phyloP scores from a whole-genome alignment of 768 basidiomycete genomes.

The Lactarius vividus region DNA sequence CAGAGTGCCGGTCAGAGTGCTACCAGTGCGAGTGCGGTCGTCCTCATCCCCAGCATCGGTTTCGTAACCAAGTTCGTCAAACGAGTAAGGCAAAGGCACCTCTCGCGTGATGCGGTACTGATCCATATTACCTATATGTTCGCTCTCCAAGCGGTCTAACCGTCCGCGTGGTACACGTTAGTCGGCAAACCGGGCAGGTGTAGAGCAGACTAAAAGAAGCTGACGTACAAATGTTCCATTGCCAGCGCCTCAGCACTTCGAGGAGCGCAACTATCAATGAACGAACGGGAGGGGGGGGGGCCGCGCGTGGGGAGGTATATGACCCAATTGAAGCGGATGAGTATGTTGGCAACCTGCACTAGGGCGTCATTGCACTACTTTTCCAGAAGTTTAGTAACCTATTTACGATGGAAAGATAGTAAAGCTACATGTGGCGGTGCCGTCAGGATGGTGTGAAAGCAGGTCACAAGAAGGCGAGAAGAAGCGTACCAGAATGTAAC shows the following conservation, averaged over 20 bases:
- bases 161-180: neutral
- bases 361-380: neutral
- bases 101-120: conserved; percentile 88
- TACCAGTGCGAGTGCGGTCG: conserved; percentile 11
- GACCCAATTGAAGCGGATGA: conserved; percentile 82
- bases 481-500: conserved; percentile 52
- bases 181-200: conserved; percentile 10
- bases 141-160: conserved; percentile 79
- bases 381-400: conserved; percentile 18
- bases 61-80: conserved; percentile 45
- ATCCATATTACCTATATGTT: conserved; percentile 91
- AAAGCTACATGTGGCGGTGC: conserved; percentile 44
- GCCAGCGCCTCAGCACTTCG: conserved; percentile 77
- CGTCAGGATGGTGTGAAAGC: neutral
- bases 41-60: conserved; percentile 44
- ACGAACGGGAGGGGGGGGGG: conserved; percentile 49
- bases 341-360: conserved; percentile 62
- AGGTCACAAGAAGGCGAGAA: neutral
- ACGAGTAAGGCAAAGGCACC: conserved; percentile 75
- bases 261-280: conserved; percentile 66
- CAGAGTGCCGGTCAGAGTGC: neutral
- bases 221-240: conserved; percentile 88
- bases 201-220: neutral
- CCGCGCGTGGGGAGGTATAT: conserved; percentile 62
- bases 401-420: conserved; percentile 74